Base-by-base conservation (phyloP, 2,329 filamentous ascomycete species). In the Penicillium aurantiogriseum region DNA sequence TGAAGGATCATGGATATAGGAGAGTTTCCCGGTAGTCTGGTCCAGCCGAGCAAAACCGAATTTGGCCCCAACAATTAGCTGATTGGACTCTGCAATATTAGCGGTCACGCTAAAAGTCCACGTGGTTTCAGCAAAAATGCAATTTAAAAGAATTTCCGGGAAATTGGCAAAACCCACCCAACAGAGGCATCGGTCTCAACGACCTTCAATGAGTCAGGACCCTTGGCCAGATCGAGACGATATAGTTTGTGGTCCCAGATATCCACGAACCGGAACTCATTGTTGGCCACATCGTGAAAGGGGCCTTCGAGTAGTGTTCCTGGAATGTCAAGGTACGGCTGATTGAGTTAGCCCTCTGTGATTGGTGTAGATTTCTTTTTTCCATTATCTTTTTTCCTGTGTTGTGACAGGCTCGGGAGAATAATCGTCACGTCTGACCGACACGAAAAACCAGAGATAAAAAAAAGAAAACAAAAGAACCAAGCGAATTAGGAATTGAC, bases 21-120 rank as follows among this genome's bases (percentile, higher is more conserved):
- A 76, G 63, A 83, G 78, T 57, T 80, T 76, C 59, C 81, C 81
- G 1, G 82, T 84, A 54, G 76, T 69, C 56, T 88, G 85, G 71
- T 96, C 85, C 64, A 93, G 81, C 51, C 90, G 80, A n/a, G 90
- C 92, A 66, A 90, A 85, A 58, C 92, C 92, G 71, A 88, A 83
- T 79, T 96, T 96, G 71, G 89, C 85, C 44, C 87, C 92, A 65
- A 93, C 83, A 56, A 91, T 79, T 72, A 96, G 88, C 69, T 87
- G 85, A 49, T 89, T 64, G 51, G 57, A 47, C 54, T 68, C 85
- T 62, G 85, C 81, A 54, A 96, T 90, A 74, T 96, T 88, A 53
- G 88, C 89, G 40, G 92, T 96, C 45, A 91, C 87, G 25, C 83
- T 84, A 55, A 25, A 57, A 43, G 33, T 33, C 53, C 53, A 56